phyloP scores from a whole-genome alignment of 2,329 filamentous ascomycete species.

The Hawksworthiomyces lignivorus region DNA sequence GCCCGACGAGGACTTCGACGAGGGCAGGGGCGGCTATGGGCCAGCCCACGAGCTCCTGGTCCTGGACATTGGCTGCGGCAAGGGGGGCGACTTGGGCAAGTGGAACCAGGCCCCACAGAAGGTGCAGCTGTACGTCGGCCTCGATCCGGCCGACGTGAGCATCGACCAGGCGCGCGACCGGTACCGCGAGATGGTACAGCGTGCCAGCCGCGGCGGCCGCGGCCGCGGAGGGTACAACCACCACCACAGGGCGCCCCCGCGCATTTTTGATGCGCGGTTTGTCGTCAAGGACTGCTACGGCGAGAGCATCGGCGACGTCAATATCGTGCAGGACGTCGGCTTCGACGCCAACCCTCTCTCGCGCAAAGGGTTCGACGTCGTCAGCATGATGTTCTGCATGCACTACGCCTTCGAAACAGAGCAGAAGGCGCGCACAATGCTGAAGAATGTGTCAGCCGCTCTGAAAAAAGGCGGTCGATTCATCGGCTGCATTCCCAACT shows the following conservation, averaged over 20 bases:
- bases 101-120: conserved; percentile 91
- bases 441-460: conserved; percentile 82
- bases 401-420: conserved; percentile 97
- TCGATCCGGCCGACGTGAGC: conserved; percentile 87
- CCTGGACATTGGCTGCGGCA: conserved; percentile 91
- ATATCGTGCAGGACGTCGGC: conserved; percentile 77
- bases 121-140: conserved; percentile 87
- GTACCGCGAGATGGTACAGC: conserved; percentile 63
- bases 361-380: conserved; percentile 83
- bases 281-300: conserved; percentile 89
- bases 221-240: conserved; percentile 42
- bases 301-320: conserved; percentile 71
- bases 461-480: conserved; percentile 92
- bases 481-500: conserved; percentile 94
- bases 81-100: conserved; percentile 90
- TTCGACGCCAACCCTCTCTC: conserved; percentile 70
- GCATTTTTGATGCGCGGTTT: conserved; percentile 79
- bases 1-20: conserved; percentile 64
- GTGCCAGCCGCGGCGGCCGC: conserved; percentile 39
- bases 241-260: conserved; percentile 40
- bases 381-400: conserved; percentile 99
- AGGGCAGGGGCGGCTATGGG: conserved; percentile 48
- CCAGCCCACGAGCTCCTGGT: conserved; percentile 65
- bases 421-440: conserved; percentile 81
- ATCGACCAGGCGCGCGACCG: conserved; percentile 85